phyloP scores from a whole-genome alignment of 768 basidiomycete genomes.

The Boletus pseudo-olivaceus region DNA sequence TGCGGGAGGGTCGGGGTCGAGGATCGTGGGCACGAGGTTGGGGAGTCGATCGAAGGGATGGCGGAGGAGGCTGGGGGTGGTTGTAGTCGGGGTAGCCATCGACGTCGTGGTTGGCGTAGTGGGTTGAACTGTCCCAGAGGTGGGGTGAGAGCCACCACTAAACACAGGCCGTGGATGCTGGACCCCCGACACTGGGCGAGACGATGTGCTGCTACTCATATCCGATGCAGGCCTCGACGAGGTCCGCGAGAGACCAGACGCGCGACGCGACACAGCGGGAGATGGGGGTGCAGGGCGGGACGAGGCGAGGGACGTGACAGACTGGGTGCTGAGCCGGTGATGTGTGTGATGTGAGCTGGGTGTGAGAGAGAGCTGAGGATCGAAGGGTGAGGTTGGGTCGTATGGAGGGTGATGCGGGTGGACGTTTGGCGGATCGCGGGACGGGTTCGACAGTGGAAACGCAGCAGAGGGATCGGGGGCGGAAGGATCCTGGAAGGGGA shows the following conservation, averaged over 20 bases:
- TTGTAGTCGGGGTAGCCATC: neutral
- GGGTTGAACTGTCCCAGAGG: neutral
- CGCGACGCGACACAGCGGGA: constrained; percentile 46
- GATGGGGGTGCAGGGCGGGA: constrained; percentile 62
- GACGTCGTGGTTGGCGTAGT: neutral
- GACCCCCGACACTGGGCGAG: constrained; percentile 16
- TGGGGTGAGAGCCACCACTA: neutral
- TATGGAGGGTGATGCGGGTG: neutral
- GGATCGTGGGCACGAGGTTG: neutral
- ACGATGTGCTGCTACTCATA: constrained; percentile 13
- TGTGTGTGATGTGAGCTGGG: constrained; percentile 4
- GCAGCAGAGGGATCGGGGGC: constrained; percentile 36
- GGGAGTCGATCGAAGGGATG: neutral
- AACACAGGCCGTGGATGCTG: constrained; percentile 12
- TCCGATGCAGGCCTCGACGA: constrained; percentile 26
- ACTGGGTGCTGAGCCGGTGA: constrained; percentile 24
- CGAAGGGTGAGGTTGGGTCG: neutral
- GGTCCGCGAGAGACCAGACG: constrained; percentile 31
- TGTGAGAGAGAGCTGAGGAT: constrained; percentile 4
- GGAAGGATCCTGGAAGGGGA: constrained; percentile 32
- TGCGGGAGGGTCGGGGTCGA: neutral
- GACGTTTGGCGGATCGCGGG: constrained; percentile 27
- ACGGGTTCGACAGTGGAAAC: neutral
- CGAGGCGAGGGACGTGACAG: constrained; percentile 37
- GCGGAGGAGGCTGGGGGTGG: neutral